Conservation (phyloP, 2,329 filamentous ascomycete species). For the Penicillium sp. region DNA sequence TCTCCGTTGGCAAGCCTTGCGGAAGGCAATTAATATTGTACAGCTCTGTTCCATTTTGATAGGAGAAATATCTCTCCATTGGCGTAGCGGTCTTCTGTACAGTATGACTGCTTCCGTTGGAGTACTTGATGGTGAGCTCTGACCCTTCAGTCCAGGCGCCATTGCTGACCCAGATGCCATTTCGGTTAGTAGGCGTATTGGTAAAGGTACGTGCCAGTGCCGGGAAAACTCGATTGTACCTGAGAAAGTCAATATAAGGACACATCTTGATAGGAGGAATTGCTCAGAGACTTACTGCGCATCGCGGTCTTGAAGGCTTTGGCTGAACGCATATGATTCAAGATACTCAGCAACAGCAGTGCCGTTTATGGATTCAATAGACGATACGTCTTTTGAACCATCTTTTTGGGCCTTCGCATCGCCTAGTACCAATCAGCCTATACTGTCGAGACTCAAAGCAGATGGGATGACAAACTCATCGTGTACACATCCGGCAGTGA, state of each 20-base stretch:
- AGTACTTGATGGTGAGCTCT: slow-evolving; percentile 16
- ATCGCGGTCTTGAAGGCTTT: slow-evolving; percentile 57
- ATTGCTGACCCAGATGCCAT: slow-evolving; percentile 22
- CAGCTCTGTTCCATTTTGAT: slow-evolving; percentile 19
- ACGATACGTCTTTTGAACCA: slow-evolving; percentile 42
- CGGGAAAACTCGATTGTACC: slow-evolving; percentile 26
- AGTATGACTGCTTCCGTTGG: slow-evolving; percentile 19
- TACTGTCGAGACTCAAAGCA: not conserved
- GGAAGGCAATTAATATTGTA: slow-evolving; percentile 22
- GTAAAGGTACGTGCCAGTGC: slow-evolving; percentile 20
- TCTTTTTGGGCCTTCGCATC: slow-evolving; percentile 15
- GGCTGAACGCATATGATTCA: slow-evolving; percentile 48
- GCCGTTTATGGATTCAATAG: slow-evolving; percentile 59
- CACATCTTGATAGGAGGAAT: not conserved
- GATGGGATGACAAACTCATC: slow-evolving; percentile 12
- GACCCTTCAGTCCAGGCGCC: slow-evolving; percentile 22
- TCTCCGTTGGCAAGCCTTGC: slow-evolving; percentile 9
- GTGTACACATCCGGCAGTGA: slow-evolving; percentile 58
- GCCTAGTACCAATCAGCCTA: slow-evolving; percentile 11
- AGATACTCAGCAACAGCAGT: slow-evolving; percentile 49
- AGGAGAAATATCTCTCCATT: slow-evolving; percentile 20
- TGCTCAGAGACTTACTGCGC: slow-evolving; percentile 46
- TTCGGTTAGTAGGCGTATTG: slow-evolving; percentile 12
- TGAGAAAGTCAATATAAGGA: slow-evolving; percentile 7
- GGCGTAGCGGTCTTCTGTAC: slow-evolving; percentile 19